Evolutionary conservation across 768 basidiomycete genomes (phyloP), one percentile per base, ranked within the genome.

Genomic region (Suillus spraguei): DNA sequence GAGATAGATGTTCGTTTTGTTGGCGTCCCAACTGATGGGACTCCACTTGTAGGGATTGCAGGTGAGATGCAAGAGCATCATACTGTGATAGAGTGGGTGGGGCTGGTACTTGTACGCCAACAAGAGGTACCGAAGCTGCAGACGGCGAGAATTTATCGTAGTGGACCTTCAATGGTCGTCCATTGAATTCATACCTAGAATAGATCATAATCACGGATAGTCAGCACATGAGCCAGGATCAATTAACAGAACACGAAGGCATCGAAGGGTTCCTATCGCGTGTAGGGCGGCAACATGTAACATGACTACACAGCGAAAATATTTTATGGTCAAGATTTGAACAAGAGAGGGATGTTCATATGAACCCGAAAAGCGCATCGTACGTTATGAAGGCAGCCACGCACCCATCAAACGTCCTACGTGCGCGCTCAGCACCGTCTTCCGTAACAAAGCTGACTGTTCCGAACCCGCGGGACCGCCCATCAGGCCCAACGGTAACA

Each of bases 391-490:
- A 60, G 52, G 36, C n/a, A 56, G 42, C 58, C 33, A 80, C 87
- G 72, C 69, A 96, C 94, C 94, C 95, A 68, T 97, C 93, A 75
- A 97, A 97, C 84, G 94, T 88, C 58, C 83, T 80, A 36, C 95
- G 87, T 4, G 95, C 97, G 16, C 87, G 79, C 64, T 93, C 89
- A 3, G 96, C 92, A 69, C 98, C 96, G 38, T 81, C 79, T 67
- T 94, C 91, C 2, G 86, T 90, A 6, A 90, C 87, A 71, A 93
- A 97, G 0, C 91, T 85, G 1, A 98, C 95, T 1, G 92, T 97
- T 1, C 97, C 97, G 69, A 95, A 97, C 2, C 97, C 97, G 59
- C 94, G 81, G 42, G 93, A 94, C 41, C 95, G 85, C 14, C 94
- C 93, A 71, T 97, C 95, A 5, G 85, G 86, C 41, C 94, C 94